Base-by-base conservation (phyloP, 2,329 filamentous ascomycete genomes). In the Ophiostoma sp. region DNA sequence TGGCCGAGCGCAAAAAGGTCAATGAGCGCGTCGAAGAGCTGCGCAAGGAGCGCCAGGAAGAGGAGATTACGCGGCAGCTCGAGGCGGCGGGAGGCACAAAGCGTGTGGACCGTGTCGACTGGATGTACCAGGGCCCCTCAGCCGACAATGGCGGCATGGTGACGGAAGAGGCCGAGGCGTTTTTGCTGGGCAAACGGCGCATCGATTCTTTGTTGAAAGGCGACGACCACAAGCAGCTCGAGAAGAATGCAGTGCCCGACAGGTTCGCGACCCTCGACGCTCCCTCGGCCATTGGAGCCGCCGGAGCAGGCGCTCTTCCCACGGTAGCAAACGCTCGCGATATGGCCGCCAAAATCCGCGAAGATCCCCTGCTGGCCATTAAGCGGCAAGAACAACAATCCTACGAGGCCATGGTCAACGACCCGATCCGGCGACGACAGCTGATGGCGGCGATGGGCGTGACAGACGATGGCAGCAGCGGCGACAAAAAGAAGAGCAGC, bases 111-210 rank as follows among this genome's bases (percentile, higher is more conserved):
- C 90, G 94, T 48, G 95, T 99, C 33, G 96, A 98, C 79, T 99
- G 96, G 93, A 98, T 99, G 94, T 99, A 99, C 83, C 90, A 92
- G 78, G 95, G 95, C 0, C 94, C 96, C 8, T 92, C 91, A 69
- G 86, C 89, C 78, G 93, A 93, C 48, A 91, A 93, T 79, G 85
- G 86, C n/a, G 92, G 92, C 39, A 76, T 77, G 76, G 93, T 89
- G 52, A 89, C 88, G 4, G 95, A 98, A 81, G 96, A 98, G 83
- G 94, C 93, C 84, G 96, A 99, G 80, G 94, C 93, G 3, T 99
- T 97, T 80, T 83, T 99, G 0, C 86, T 99, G 17, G 96, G 96
- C 70, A 98, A 98, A 85, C 88, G 96, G 74, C 89, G 95, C 74
- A 95, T 99, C 80, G 95, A 98, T 84, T 90, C 91, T 15, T 81